Evolutionary conservation across 2,329 filamentous ascomycete genomes (phyloP), one percentile per base, ranked within the genome.

Genomic region (Cercospora sp.): DNA sequence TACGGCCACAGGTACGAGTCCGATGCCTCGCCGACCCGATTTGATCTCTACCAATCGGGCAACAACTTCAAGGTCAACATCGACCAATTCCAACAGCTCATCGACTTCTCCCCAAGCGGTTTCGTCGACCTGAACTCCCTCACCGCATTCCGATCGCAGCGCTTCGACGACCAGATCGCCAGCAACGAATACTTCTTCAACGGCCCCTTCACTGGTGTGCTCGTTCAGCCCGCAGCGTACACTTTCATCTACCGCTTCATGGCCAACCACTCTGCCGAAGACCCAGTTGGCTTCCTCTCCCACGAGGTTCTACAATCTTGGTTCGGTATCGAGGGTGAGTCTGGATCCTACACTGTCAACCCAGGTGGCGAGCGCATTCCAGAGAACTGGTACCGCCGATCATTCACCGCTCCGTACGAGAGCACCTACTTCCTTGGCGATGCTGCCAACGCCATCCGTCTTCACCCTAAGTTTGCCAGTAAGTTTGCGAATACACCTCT

Each of bases 11-110:
- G 60, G n/a, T 80, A 79, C 68, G 78, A 80, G 71, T 71, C 69
- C 20, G 78, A 80, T 60, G 76, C 68, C 7, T 78, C 76, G 6
- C 77, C 78, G 2, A 76, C 74, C 6, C 71, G 78, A 28, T 74
- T 73, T 51, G 77, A 80, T 57, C 63, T 79, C 3, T 79, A 78
- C 66, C 63, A 73, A 33, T 64, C 59, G 4, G 76, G 75, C 45
- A 73, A 77, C 68, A 73, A 76, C 59, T 75, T 72, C 66, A 70
- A 72, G 8, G 63, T 75, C 16, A 64, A 72, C 58, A 65, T 75
- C 55, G 31, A 60, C 23, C 72, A 75, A 20, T 77, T 76, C 70
- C 73, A 77, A 48, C 64, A 72, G 13, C 59, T 79, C 16, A 77
- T 77, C 67, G 65, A 72, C 16, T 66, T 62, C 7, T 70, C 69